These are phyloP conservation scores for Malus hybrid DNA, from an alignment of 331 rosid species.

Conservation along the genomic window DNA sequence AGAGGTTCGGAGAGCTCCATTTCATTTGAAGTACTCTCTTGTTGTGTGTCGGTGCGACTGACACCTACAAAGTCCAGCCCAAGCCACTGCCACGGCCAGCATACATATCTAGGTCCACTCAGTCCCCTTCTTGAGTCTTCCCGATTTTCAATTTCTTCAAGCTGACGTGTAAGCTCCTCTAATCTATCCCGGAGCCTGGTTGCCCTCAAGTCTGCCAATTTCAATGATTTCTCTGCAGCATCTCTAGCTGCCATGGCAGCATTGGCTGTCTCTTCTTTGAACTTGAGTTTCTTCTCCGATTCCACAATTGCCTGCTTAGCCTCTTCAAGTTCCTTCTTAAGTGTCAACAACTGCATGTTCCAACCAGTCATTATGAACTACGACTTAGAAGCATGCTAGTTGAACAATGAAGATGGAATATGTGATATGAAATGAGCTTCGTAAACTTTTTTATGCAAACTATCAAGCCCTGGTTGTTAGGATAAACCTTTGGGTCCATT, in stretches of 20 bases:
- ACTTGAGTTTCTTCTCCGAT: conserved; percentile 70
- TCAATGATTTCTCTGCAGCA: conserved; percentile 94
- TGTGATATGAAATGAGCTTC: background rate
- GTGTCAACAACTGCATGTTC: conserved; percentile 56
- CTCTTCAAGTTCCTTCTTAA: conserved; percentile 83
- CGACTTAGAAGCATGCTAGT: background rate
- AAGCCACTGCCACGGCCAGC: conserved; percentile 99
- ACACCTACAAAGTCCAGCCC: conserved; percentile 78
- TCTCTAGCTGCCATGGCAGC: conserved; percentile 99
- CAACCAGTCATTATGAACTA: conserved; percentile 14
- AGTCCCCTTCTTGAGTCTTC: conserved; percentile 57
- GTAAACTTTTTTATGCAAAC: background rate
- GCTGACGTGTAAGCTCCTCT: conserved; percentile 90
- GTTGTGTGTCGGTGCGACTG: conserved; percentile 44
- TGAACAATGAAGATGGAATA: background rate
- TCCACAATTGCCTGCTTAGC: conserved; percentile 70
- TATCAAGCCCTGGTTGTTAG: background rate
- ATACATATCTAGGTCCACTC: conserved; percentile 71
- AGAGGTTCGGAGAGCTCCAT: conserved; percentile 99
- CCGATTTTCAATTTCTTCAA: conserved; percentile 70
- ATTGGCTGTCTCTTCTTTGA: conserved; percentile 87
- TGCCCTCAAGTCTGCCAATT: conserved; percentile 76
- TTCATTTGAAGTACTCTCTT: conserved; percentile 58
- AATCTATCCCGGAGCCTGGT: conserved; percentile 80
- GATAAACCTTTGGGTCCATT: background rate